Evolutionary conservation across 176 grass and related monocot species (phyloP), one percentile per base, ranked within the genome.

Genomic region (Tillandsia fasciculata): DNA sequence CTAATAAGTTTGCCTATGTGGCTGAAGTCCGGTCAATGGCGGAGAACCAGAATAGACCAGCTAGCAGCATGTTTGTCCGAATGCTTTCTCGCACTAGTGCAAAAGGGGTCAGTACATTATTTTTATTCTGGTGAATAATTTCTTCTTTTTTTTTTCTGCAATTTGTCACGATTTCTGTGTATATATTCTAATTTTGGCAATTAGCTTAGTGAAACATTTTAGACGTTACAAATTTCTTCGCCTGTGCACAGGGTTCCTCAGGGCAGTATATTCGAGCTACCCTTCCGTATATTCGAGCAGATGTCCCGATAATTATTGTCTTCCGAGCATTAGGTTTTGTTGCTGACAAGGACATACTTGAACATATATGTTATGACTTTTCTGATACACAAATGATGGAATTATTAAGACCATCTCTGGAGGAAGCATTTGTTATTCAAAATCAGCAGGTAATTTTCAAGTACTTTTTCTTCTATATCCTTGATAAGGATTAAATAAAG

Each of bases 371-470:
- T 76, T 99, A 99, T 51, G 94, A 93, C 67, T 99, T 99, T 48
- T 83, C 84, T 53, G 94, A 99, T 83, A 88, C 89, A 58, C 89
- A 99, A 86, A 99, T 99, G 94, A 99, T 99, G 94, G 94, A 99
- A 77, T 78, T 99, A 64, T 66, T 99, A 48, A 71, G 94, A 10
- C 94, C 94, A 65, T 97, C 94, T 70, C 66, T 97, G 48, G 94
- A 93, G 73, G 94, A 99, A 77, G 94, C 94, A 77, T 93, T 93
- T 67, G 89, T 90, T 68, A 99, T 99, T 67, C 94, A 99, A 85
- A 99, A 99, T 80, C 94, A 99, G 64, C 94, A 93, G 90, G 94
- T 93, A 82, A 65, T 72, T 78, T 24, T 66, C 47, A 5, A 26
- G 13, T 50, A 9, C 50, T 15, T 24, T 20, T 47, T 50, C 29